These are phyloP conservation scores for Vanderwaltozyma tropicalis DNA, from an alignment of 805 yeast genomes.

Conservation along the genomic window DNA sequence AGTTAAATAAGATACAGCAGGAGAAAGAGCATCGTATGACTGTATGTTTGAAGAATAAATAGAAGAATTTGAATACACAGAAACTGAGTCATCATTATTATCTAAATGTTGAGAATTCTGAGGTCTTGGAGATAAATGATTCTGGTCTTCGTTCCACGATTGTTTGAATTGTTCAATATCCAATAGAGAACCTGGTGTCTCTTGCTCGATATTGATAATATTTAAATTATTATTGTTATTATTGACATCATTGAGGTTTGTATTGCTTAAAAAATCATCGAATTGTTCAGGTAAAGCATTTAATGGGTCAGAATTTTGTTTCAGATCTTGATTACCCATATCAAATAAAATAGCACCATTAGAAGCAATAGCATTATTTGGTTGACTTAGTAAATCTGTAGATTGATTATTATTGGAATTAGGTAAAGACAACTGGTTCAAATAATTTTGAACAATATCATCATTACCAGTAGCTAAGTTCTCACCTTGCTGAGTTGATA, in stretches of 20 bases:
- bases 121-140: background rate
- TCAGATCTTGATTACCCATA: background rate
- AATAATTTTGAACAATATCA: background rate
- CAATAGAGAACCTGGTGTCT: background rate
- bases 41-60: background rate
- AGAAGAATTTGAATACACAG: conserved; percentile 1
- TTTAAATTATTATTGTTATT: background rate
- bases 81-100: conserved; percentile 1
- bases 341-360: background rate
- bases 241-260: background rate
- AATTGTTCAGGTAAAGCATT: background rate
- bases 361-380: background rate
- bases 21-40: conserved; percentile 14
- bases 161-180: background rate
- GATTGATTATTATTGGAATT: background rate
- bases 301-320: too few species aligned
- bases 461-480: background rate
- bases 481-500: too few species aligned
- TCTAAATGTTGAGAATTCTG: background rate
- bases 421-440: background rate
- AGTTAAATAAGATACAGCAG: conserved; percentile 18
- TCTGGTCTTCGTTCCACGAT: background rate
- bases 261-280: background rate
- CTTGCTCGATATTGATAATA: too few species aligned
- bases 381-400: too few species aligned